Evolutionary conservation across 2,329 filamentous ascomycete genomes (phyloP).

Genomic region (Colletotrichum sublineola): DNA sequence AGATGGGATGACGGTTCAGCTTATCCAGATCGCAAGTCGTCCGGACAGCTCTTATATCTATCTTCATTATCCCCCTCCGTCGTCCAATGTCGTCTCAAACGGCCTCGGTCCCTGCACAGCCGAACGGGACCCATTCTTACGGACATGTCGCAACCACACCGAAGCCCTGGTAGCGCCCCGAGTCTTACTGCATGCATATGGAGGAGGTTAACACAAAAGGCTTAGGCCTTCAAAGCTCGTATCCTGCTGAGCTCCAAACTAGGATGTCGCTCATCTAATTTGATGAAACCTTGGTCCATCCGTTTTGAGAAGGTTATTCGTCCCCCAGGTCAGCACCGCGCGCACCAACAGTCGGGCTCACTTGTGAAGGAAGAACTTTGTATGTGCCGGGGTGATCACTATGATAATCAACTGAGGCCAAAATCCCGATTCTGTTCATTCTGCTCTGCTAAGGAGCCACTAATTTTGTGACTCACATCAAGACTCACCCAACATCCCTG

Average conservation of each 20-base stretch:
- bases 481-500: not conserved
- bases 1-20: not conserved
- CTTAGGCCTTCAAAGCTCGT: too few species aligned
- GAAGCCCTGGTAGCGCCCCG: not conserved
- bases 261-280: not conserved
- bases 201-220: too few species aligned
- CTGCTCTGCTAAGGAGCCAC: slow-evolving; percentile 11
- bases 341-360: too few species aligned
- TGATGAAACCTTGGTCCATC: not conserved
- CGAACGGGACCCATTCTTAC: not conserved
- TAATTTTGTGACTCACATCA: slow-evolving; percentile 21
- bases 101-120: not conserved
- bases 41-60: not conserved
- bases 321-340: too few species aligned
- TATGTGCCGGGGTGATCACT: not conserved
- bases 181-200: not conserved
- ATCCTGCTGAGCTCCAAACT: not conserved
- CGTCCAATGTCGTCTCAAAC: not conserved
- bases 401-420: not conserved
- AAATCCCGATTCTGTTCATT: not conserved
- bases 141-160: not conserved
- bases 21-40: not conserved
- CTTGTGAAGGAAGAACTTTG: too few species aligned
- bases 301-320: slow-evolving; percentile 29
- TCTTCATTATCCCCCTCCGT: not conserved